Base-by-base conservation (phyloP, 352 stramenopile genomes). In the Pythium periplocum region DNA sequence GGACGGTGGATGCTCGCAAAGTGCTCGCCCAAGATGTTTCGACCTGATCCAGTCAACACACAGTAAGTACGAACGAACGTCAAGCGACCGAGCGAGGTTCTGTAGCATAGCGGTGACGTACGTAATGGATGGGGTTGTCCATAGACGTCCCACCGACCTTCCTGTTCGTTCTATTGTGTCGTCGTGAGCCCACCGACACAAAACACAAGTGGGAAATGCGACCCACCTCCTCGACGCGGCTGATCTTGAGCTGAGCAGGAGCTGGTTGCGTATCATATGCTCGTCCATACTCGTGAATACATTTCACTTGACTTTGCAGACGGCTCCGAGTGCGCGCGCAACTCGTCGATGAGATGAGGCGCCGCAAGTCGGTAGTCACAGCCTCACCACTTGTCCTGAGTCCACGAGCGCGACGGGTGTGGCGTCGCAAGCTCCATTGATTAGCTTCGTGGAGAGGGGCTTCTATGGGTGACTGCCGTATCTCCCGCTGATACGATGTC, bases 1-100 rank as follows among this genome's bases (percentile, higher is more conserved):
- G 60, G 57, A 6, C 53, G 26, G 17, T 47, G 47, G 4, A 32
- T 32, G 8, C 55, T 37, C 2, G 64, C 56, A 44, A 61, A 73
- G 31, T 49, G 50, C 36, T 73, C 64, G 36, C 57, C 61, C 12
- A 73, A 50, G 2, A 73, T 37, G 35, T 73, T 73, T 26, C 17
- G 17, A 26, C 17, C 17, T 26, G 17, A 26, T 26, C 17, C 17
- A 26, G 17, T 26, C 17, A 26, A 26, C 17, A 26, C 17, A 26
- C 0, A 26, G 17, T 26, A 26, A 26, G 17, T 26, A 26, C 17
- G 17, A 26, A 26, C 17, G 17, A 26, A 26, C 17, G 17, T 26
- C 17, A 26, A 26, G 17, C 17, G 17, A 26, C 0, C 17, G 17
- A 26, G 17, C 17, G 17, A 26, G 17, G 17, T 26, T 26, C 17